phyloP scores from a whole-genome alignment of 2,329 filamentous ascomycete species.

The Alternaria tenuissima region DNA sequence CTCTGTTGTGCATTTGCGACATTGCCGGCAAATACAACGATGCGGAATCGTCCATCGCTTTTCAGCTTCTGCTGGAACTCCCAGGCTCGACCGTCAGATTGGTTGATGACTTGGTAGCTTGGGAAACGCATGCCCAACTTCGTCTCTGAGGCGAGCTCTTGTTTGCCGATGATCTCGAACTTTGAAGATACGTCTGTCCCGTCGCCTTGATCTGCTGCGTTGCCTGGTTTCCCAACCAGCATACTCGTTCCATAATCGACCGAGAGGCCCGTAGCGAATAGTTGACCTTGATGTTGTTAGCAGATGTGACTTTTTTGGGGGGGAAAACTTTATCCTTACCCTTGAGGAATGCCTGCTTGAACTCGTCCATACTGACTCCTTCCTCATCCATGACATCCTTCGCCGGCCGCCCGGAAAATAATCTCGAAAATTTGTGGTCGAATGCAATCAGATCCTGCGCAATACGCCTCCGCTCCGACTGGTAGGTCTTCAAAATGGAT shows the following conservation, averaged over 20 bases:
- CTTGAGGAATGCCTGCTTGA: constrained; percentile 68
- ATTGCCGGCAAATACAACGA: constrained; percentile 70
- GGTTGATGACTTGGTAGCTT: constrained; percentile 67
- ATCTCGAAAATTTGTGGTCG: constrained; percentile 58
- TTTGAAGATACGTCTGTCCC: constrained; percentile 53
- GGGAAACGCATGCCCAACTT: constrained; percentile 66
- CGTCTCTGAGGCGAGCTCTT: constrained; percentile 56
- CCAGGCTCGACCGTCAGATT: constrained; percentile 64
- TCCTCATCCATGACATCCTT: constrained; percentile 68
- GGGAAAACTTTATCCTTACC: constrained; percentile 3
- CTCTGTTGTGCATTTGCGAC: constrained; percentile 57
- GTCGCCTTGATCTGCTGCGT: constrained; percentile 57
- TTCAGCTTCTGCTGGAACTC: constrained; percentile 66
- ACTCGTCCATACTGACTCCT: constrained; percentile 69
- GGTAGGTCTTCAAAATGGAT: constrained; percentile 61
- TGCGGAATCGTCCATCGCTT: constrained; percentile 66
- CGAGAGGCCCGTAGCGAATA: constrained; percentile 66
- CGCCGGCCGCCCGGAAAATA: constrained; percentile 60
- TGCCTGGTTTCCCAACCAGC: constrained; percentile 63
- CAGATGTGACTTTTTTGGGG: no score
- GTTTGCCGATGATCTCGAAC: constrained; percentile 46
- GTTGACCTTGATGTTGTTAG: constrained; percentile 52
- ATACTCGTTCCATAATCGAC: constrained; percentile 67
- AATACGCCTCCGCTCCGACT: constrained; percentile 64
- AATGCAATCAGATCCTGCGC: constrained; percentile 71